These are phyloP conservation scores for Mytilinidion resinicola DNA, from an alignment of 495 filamentous ascomycete genomes.

Conservation along the genomic window DNA sequence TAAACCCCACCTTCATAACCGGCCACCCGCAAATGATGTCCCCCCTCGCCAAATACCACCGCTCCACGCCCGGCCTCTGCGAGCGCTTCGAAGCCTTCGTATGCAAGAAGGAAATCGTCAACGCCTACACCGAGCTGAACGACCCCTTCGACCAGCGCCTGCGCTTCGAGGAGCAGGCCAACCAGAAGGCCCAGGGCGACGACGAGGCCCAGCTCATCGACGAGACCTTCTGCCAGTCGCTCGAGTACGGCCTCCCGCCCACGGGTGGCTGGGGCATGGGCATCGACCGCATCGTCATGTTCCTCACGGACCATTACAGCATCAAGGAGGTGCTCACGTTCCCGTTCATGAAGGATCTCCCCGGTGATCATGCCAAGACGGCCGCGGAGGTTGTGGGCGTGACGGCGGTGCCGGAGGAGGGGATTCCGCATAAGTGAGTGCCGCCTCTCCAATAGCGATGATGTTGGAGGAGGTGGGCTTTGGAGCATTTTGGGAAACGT, in stretches of 20 bases:
- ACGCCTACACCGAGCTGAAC: constrained; percentile 97
- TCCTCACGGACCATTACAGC: constrained; percentile 87
- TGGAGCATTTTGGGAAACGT: no score
- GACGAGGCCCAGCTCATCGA: constrained; percentile 95
- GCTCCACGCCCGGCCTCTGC: constrained; percentile 72
- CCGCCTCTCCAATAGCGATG: no score
- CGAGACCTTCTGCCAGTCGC: constrained; percentile 78
- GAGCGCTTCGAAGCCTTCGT: constrained; percentile 98
- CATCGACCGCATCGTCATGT: constrained; percentile 95
- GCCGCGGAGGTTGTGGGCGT: constrained; percentile 62
- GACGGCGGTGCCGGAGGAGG: constrained; percentile 59
- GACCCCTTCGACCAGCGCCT: constrained; percentile 90
- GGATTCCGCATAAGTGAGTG: constrained; percentile 44
- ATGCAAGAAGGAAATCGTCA: constrained; percentile 93
- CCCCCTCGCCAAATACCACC: constrained; percentile 92
- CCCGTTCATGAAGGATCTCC: constrained; percentile 75
- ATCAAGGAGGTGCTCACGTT: constrained; percentile 97
- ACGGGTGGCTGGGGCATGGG: constrained; percentile 98
- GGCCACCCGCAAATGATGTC: constrained; percentile 95
- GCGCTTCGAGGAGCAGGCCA: constrained; percentile 92
- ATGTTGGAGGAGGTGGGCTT: no score
- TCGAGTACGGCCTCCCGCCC: constrained; percentile 85
- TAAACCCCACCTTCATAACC: constrained; percentile 95
- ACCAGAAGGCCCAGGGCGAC: constrained; percentile 93
- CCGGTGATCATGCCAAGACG: constrained; percentile 45